These are phyloP conservation scores for Oemleria cerasiformis DNA, from an alignment of 306 rosid genomes.

Conservation along the genomic window DNA sequence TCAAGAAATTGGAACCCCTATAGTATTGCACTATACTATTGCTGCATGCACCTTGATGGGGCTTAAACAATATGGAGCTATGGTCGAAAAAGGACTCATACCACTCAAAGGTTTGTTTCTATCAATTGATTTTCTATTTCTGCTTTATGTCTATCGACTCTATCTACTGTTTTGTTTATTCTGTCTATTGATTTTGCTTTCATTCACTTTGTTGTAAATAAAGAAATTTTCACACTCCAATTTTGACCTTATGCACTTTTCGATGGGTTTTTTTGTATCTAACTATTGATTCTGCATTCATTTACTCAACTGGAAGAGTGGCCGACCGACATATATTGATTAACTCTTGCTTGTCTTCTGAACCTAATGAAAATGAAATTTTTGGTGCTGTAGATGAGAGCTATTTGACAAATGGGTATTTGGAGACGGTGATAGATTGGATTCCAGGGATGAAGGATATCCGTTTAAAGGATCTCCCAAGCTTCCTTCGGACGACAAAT, in stretches of 20 bases:
- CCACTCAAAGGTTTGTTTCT: slow-evolving; percentile 16
- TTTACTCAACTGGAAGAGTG: no score
- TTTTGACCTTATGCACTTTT: background rate
- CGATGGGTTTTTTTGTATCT: background rate
- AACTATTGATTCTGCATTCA: background rate
- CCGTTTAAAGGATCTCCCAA: slow-evolving; percentile 11
- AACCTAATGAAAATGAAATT: background rate
- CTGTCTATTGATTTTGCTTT: no score
- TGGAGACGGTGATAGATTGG: slow-evolving; percentile 15
- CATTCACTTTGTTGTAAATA: background rate
- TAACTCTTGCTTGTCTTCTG: no score
- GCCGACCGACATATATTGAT: no score
- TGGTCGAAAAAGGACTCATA: slow-evolving; percentile 15
- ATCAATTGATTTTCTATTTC: no score
- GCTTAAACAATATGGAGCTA: background rate
- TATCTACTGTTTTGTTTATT: no score
- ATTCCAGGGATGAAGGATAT: background rate
- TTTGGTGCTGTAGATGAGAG: slow-evolving; percentile 10
- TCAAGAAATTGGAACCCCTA: slow-evolving; percentile 7
- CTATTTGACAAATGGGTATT: background rate
- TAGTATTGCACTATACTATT: background rate
- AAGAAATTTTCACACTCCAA: background rate
- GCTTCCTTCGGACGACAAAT: background rate
- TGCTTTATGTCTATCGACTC: no score
- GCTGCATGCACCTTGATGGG: slow-evolving; percentile 10